Evolutionary conservation across 164 flowering plant genomes (phyloP), one percentile per base, ranked within the genome.

Genomic region (Pachysandra terminalis): DNA sequence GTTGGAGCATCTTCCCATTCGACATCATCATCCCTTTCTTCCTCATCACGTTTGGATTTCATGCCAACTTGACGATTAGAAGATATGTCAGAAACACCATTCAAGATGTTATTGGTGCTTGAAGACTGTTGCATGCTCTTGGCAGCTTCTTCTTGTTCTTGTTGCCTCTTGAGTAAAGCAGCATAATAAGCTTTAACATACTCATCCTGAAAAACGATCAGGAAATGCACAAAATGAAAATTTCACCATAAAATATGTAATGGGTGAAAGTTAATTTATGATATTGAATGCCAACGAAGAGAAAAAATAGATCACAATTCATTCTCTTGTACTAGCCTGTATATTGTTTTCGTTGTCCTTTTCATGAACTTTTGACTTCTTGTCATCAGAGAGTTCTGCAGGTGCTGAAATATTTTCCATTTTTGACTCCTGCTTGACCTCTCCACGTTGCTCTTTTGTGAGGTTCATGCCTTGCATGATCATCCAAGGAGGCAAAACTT

Each of bases 401-500:
- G 84, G 19, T 22, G 73, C 64, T 67, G 85, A 78, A 74, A 72
- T 73, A n/a, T 71, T 78, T 41, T 80, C 95, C 75, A 77, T 68
- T 57, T 82, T 82, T 17, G 66, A 16, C 68, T 90, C 97, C 69
- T 82, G 81, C 77, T 81, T 83, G 66, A 75, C 73, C 72, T 82
- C 95, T 52, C 96, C 98, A 56, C 91, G 94, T 74, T 96, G 99
- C 74, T 89, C 96, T 63, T 81, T 84, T 17, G 98, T 91, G 56
- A 96, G 91, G 57, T 85, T 84, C 99, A 96, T 93, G 61, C 98
- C 96, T 81, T 88, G 79, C 80, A 81, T 92, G 65, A 95, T 95
- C 99, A 95, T 92, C 99, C 99, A 93, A 25, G 98, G 98, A 57
- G 99, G 99, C 74, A 96, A 71, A 61, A 90, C 93, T 81, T 93